These are phyloP conservation scores for Pneumocystis canis DNA, from an alignment of 1,139 yeast genomes.

Conservation along the genomic window DNA sequence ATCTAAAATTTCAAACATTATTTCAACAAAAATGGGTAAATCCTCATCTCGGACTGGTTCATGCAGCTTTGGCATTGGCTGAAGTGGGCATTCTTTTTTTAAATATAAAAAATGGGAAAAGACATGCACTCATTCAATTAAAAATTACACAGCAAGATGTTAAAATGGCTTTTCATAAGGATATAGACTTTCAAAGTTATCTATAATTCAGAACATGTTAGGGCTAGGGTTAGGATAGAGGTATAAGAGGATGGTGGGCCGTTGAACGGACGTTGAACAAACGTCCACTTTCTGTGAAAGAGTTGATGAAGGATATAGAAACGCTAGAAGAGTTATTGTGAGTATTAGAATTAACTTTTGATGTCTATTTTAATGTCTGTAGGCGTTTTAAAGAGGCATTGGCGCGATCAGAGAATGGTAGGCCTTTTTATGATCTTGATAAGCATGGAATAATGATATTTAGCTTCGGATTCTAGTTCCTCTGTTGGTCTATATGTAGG, in stretches of 20 bases:
- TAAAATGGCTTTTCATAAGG: conserved; percentile 42
- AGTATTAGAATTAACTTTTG: neutral
- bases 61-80: conserved; percentile 47
- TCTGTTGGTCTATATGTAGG: conserved; percentile 7
- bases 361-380: neutral
- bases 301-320: neutral
- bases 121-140: conserved; percentile 48
- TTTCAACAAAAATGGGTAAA: conserved; percentile 8
- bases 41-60: conserved; percentile 35
- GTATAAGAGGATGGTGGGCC: too few species aligned
- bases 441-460: neutral
- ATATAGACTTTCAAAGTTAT: conserved; percentile 30
- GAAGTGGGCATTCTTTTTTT: conserved; percentile 64
- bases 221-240: neutral
- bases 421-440: neutral
- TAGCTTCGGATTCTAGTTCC: conserved; percentile 8
- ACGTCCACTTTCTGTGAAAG: too few species aligned
- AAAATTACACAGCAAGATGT: conserved; percentile 61
- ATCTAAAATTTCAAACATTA: conserved; percentile 10
- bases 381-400: neutral
- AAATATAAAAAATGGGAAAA: conserved; percentile 54
- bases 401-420: neutral
- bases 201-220: too few species aligned
- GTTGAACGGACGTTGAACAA: too few species aligned
- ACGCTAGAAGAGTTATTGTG: neutral